Conservation (phyloP, 768 basidiomycete genomes). For the Trametes meyenii region DNA sequence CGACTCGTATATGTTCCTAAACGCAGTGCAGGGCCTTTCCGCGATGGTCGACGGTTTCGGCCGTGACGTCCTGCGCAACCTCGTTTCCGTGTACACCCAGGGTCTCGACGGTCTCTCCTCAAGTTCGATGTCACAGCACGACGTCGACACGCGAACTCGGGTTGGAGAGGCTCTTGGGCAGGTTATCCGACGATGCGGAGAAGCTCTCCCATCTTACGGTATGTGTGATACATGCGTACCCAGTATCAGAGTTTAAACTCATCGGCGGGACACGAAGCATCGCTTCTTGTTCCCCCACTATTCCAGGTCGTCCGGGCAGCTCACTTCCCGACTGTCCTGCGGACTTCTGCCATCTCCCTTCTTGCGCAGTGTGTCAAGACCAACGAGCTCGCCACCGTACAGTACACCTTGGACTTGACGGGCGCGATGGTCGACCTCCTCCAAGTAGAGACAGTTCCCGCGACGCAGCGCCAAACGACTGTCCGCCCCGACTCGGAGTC, state of each 20-base stretch:
- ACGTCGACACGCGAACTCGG: constrained; percentile 73
- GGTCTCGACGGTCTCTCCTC: constrained; percentile 54
- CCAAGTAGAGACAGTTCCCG: constrained; percentile 56
- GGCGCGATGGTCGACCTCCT: constrained; percentile 78
- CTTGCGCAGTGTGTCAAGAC: constrained; percentile 75
- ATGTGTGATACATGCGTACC: neutral
- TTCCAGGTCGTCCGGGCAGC: constrained; percentile 59
- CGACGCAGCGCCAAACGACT: constrained; percentile 13
- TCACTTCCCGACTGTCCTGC: constrained; percentile 70
- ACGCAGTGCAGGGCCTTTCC: constrained; percentile 89
- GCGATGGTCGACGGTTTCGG: constrained; percentile 81
- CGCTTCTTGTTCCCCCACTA: constrained; percentile 74
- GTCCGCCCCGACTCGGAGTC: constrained; percentile 4
- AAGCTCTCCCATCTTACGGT: constrained; percentile 72
- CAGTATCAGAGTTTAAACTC: neutral
- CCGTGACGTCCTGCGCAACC: constrained; percentile 64
- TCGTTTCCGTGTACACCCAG: constrained; percentile 69
- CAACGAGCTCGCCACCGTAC: constrained; percentile 60
- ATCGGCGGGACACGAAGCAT: constrained; percentile 46
- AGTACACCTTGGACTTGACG: constrained; percentile 63
- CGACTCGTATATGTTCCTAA: constrained; percentile 94
- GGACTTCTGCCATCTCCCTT: constrained; percentile 68
- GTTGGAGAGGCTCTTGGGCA: constrained; percentile 86
- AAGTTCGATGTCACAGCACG: constrained; percentile 51
- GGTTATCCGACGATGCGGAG: constrained; percentile 74